These are phyloP conservation scores for Pinus taeda DNA, from an alignment of 75 land plant genomes.

Conservation along the genomic window DNA sequence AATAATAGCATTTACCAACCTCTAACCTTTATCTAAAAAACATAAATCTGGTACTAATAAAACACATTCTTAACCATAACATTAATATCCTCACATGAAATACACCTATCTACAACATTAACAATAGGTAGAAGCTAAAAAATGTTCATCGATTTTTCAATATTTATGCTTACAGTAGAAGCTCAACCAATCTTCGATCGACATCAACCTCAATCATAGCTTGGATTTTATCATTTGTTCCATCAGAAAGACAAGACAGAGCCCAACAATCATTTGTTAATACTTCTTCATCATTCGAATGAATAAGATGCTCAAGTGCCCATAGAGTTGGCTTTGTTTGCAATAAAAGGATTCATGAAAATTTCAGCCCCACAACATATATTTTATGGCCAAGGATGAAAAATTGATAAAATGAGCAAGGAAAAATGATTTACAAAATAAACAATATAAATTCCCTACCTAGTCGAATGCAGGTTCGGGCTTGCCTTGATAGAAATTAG, in stretches of 20 bases:
- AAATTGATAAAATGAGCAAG: background rate
- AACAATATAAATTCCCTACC: constrained; percentile 22
- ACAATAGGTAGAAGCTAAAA: too few relatives aligned
- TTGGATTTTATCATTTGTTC: constrained; percentile 72
- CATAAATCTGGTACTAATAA: too few relatives aligned
- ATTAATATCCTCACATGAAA: too few relatives aligned
- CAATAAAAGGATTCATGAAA: background rate
- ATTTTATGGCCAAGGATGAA: too few relatives aligned
- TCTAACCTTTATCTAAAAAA: too few relatives aligned
- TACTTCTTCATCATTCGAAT: constrained; percentile 69
- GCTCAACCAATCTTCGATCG: constrained; percentile 60
- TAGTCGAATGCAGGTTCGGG: constrained; percentile 84
- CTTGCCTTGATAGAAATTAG: constrained; percentile 89
- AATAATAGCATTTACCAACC: too few relatives aligned
- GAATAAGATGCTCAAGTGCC: constrained; percentile 58
- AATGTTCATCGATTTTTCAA: too few relatives aligned
- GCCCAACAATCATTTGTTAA: constrained; percentile 56
- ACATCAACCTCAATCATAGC: constrained; percentile 72
- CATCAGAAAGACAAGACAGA: constrained; percentile 74
- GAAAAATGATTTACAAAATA: too few relatives aligned
- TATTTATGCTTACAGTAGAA: background rate
- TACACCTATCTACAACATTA: too few relatives aligned
- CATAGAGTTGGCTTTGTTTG: constrained; percentile 74
- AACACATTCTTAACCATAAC: too few relatives aligned
- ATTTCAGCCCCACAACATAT: background rate